These are phyloP conservation scores for Arthrobotrys sinensis DNA, from an alignment of 2,329 filamentous ascomycete species.

Conservation along the genomic window DNA sequence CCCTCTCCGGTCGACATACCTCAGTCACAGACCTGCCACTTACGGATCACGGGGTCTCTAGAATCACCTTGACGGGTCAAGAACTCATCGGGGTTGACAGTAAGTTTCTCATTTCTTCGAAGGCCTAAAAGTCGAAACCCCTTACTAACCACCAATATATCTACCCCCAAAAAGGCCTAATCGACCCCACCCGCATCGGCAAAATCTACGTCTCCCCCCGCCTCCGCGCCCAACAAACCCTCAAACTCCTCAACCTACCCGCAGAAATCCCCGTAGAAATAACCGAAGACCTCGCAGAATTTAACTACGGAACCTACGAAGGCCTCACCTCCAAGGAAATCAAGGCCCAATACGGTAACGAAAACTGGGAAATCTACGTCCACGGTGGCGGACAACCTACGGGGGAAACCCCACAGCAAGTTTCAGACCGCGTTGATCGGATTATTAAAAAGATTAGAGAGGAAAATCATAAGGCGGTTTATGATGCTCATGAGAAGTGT, in stretches of 20 bases:
- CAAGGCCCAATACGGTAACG: constrained; percentile 72
- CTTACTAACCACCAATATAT: background rate
- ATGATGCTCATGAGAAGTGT: constrained; percentile 72
- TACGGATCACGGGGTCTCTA: constrained; percentile 83
- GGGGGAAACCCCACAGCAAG: constrained; percentile 84
- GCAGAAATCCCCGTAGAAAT: constrained; percentile 75
- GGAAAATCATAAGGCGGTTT: constrained; percentile 75
- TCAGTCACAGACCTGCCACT: constrained; percentile 88
- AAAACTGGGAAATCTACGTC: constrained; percentile 56
- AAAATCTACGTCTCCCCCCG: constrained; percentile 86
- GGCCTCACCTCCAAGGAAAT: constrained; percentile 83
- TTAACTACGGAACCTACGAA: constrained; percentile 91
- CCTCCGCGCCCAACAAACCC: constrained; percentile 86
- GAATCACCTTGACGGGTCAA: constrained; percentile 81
- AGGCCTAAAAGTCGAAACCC: background rate
- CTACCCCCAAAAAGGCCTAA: constrained; percentile 22
- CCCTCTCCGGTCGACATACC: constrained; percentile 84
- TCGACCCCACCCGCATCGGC: constrained; percentile 66
- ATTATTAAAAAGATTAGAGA: constrained; percentile 82
- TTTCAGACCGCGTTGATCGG: constrained; percentile 80
- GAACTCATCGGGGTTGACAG: constrained; percentile 88
- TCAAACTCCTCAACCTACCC: constrained; percentile 83
- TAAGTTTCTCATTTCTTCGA: constrained; percentile 73
- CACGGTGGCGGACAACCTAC: constrained; percentile 48
- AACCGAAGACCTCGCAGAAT: constrained; percentile 82